Conservation (phyloP, 768 basidiomycete genomes). For the Tulasnella calospora region DNA sequence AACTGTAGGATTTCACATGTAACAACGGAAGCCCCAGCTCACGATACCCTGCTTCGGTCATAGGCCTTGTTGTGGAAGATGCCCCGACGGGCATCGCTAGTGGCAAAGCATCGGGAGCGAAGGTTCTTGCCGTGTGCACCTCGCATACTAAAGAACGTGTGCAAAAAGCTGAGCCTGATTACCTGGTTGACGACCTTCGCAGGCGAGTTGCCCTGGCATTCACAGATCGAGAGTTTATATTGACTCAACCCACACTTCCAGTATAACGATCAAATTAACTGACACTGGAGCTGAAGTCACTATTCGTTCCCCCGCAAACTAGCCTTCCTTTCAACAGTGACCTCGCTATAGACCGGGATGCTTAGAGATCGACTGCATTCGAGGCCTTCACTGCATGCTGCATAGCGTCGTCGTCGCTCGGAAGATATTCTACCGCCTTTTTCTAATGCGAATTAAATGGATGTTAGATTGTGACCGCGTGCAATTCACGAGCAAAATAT, state of each 20-base stretch:
- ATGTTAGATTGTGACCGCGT: not conserved
- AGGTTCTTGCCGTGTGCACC: slow-evolving; percentile 78
- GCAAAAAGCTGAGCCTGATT: slow-evolving; percentile 53
- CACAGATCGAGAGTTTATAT: not conserved
- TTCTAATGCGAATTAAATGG: not conserved
- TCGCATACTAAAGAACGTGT: slow-evolving; percentile 54
- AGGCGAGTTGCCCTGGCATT: slow-evolving; percentile 31
- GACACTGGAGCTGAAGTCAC: not conserved
- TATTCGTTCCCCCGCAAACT: not conserved
- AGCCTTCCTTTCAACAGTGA: not conserved
- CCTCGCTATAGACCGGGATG: not conserved
- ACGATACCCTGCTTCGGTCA: not conserved
- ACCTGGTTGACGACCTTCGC: slow-evolving; percentile 63
- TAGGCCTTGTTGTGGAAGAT: slow-evolving; percentile 81
- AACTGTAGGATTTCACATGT: slow-evolving; percentile 33
- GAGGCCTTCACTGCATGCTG: not conserved
- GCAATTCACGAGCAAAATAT: not conserved
- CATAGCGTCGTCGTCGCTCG: not conserved
- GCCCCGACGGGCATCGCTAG: slow-evolving; percentile 76
- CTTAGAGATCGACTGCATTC: not conserved
- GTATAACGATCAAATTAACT: no score
- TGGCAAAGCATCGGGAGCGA: slow-evolving; percentile 70
- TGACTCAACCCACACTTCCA: not conserved
- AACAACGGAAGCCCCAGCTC: not conserved
- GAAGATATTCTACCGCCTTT: not conserved